Evolutionary conservation across 352 stramenopile genomes (phyloP).

Genomic region (Globisporangium acanthophoron): DNA sequence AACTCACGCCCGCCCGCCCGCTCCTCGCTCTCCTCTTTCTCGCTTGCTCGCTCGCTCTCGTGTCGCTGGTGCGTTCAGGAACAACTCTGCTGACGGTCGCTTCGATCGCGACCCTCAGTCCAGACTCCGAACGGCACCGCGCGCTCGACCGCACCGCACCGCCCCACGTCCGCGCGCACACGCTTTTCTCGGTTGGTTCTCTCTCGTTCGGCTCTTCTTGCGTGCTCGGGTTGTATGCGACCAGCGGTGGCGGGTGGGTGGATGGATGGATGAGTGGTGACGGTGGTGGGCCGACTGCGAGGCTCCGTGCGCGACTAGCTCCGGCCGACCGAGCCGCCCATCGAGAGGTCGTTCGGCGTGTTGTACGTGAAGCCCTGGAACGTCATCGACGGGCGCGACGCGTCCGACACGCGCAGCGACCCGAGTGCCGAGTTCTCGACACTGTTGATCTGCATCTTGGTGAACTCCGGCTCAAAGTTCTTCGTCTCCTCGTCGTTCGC

Average conservation of each 20-base stretch:
- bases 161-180: neutral
- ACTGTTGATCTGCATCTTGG: conserved; percentile 87
- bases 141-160: neutral
- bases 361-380: conserved; percentile 90
- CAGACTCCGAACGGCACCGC: neutral
- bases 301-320: conserved; percentile 25
- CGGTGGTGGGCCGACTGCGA: neutral
- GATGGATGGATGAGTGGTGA: neutral
- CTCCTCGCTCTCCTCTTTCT: conserved; percentile 1
- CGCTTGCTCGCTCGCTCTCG: neutral
- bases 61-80: neutral
- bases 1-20: neutral
- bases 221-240: neutral
- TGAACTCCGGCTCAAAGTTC: conserved; percentile 91
- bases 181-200: neutral
- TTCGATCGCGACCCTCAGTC: neutral
- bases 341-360: conserved; percentile 83
- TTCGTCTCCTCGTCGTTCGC: conserved; percentile 69
- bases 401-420: conserved; percentile 62
- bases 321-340: conserved; percentile 58
- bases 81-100: neutral
- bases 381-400: conserved; percentile 79
- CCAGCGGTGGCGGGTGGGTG: neutral
- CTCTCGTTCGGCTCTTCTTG: neutral
- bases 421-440: conserved; percentile 68